A percentile compares a stretch with the other conserved stretches of the same genome.
Conservation (phyloP, 306 rosid species). For the Gastrolobium bilobum region DNA sequence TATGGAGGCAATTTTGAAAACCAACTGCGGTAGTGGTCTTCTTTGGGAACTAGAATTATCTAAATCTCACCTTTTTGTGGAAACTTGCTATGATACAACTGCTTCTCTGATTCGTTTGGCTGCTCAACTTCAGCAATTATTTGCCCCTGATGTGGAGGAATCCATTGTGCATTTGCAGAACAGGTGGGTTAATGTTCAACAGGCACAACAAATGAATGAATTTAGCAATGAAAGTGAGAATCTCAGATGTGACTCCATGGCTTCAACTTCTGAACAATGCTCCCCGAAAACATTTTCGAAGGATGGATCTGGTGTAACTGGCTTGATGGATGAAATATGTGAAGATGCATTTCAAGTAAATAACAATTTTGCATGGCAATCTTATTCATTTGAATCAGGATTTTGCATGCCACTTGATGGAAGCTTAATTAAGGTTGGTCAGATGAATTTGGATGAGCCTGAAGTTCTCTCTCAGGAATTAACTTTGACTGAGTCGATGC, state of each 20-base stretch:
- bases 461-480: slow-evolving; percentile 56
- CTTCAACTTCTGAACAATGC: slow-evolving; percentile 59
- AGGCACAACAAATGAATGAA: slow-evolving; percentile 69
- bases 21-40: slow-evolving; percentile 78
- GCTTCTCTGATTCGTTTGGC: slow-evolving; percentile 80
- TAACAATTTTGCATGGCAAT: slow-evolving; percentile 48
- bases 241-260: slow-evolving; percentile 46
- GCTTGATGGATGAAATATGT: slow-evolving; percentile 89
- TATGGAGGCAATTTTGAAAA: slow-evolving; percentile 81
- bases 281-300: slow-evolving; percentile 50
- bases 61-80: slow-evolving; percentile 74
- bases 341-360: slow-evolving; percentile 81
- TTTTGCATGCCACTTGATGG: slow-evolving; percentile 59
- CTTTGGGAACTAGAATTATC: slow-evolving; percentile 87
- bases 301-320: slow-evolving; percentile 60
- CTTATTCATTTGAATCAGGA: slow-evolving; percentile 58
- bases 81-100: slow-evolving; percentile 90
- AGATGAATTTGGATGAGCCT: slow-evolving; percentile 54
- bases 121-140: slow-evolving; percentile 87
- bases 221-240: slow-evolving; percentile 51
- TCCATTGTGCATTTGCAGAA: slow-evolving; percentile 91
- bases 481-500: slow-evolving; percentile 56
- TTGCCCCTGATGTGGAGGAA: slow-evolving; percentile 98
- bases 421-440: slow-evolving; percentile 56
- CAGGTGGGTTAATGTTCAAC: slow-evolving; percentile 87